phyloP scores from a whole-genome alignment of 2,329 filamentous ascomycete species.

The Xylariaceae sp. region DNA sequence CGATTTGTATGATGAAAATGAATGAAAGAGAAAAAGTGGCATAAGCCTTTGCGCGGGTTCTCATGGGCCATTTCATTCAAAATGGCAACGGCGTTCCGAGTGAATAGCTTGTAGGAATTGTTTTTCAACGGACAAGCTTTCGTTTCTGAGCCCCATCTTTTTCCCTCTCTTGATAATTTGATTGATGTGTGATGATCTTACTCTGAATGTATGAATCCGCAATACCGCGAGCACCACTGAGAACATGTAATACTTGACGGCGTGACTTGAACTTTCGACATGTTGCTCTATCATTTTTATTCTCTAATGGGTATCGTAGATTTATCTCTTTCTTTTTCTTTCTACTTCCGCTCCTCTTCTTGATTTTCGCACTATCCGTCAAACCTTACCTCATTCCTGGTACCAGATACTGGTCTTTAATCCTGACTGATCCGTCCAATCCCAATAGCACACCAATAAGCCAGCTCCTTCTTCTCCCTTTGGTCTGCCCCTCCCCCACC shows the following conservation, averaged over 20 bases:
- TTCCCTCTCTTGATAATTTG: conserved; percentile 9
- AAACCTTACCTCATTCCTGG: too few relatives aligned
- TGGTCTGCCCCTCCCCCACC: conserved; percentile 56
- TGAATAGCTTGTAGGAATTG: conserved; percentile 49
- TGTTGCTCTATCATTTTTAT: not conserved
- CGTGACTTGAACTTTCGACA: too few relatives aligned
- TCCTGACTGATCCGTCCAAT: conserved; percentile 70
- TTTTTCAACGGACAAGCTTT: conserved; percentile 34
- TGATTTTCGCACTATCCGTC: too few relatives aligned
- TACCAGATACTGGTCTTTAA: too few relatives aligned
- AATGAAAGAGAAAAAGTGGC: too few relatives aligned
- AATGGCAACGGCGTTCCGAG: conserved; percentile 45
- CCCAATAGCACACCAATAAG: conserved; percentile 93
- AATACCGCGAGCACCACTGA: too few relatives aligned
- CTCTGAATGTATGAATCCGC: not conserved
- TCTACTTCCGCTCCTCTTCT: too few relatives aligned
- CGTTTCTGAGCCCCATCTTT: conserved; percentile 25
- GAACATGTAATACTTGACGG: too few relatives aligned
- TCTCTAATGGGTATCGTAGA: conserved; percentile 39
- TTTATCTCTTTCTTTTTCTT: conserved; percentile 21
- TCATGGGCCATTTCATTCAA: conserved; percentile 28
- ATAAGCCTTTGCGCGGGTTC: too few relatives aligned
- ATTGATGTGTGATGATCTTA: conserved; percentile 4
- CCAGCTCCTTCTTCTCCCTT: conserved; percentile 79
- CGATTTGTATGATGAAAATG: conserved; percentile 25